Evolutionary conservation across 2,329 filamentous ascomycete species (phyloP).

Genomic region (Arthrobotrys megalospora): DNA sequence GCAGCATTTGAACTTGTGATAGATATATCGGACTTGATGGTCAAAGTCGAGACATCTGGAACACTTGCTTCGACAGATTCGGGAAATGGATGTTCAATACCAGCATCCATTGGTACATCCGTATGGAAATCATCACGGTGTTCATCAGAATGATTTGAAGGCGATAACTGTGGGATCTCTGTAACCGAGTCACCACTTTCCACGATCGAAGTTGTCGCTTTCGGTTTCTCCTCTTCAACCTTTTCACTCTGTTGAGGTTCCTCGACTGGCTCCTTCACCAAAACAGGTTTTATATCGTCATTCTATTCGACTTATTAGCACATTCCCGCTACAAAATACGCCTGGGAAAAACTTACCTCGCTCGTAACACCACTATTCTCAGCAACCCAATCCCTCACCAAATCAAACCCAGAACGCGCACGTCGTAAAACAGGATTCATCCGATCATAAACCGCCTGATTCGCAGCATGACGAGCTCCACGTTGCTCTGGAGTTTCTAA

Average conservation of each 20-base stretch:
- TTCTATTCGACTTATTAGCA: background rate
- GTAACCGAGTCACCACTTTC: background rate
- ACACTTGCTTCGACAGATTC: background rate
- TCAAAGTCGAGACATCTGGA: background rate
- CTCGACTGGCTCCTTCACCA: background rate
- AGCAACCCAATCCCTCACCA: slow-evolving; percentile 12
- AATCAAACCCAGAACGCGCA: background rate
- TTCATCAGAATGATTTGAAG: background rate
- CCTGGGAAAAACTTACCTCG: background rate
- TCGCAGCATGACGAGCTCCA: slow-evolving; percentile 5
- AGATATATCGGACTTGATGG: background rate
- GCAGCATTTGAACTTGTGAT: background rate
- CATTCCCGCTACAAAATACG: too few relatives aligned
- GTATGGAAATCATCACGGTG: background rate
- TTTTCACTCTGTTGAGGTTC: background rate
- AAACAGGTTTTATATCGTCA: background rate
- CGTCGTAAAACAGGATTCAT: slow-evolving; percentile 1
- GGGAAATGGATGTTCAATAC: background rate
- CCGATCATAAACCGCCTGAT: slow-evolving; percentile 15
- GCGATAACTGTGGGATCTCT: background rate
- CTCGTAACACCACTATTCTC: background rate
- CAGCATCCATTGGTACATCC: background rate
- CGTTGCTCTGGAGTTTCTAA: slow-evolving; percentile 10
- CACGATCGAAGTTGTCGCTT: background rate
- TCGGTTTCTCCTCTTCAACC: background rate